A percentile compares a stretch with the other conserved stretches of the same genome.
Conservation (phyloP, 352 stramenopile species). For the Phytophthora rubi region DNA sequence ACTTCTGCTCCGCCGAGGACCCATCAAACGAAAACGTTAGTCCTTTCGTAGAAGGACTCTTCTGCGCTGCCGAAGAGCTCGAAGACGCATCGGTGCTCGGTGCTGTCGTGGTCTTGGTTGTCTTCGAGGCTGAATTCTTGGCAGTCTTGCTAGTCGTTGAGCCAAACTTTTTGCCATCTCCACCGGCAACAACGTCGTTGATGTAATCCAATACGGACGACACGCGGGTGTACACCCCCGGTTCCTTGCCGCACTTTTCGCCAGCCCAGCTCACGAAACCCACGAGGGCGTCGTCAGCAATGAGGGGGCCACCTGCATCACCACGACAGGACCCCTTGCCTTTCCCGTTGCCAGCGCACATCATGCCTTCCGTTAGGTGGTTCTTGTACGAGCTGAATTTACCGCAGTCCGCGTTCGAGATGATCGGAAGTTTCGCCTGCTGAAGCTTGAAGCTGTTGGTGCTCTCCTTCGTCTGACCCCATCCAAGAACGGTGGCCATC, state of each 20-base stretch:
- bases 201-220: conserved; percentile 60
- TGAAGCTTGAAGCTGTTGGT: conserved; percentile 47
- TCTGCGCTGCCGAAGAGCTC: conserved; percentile 5
- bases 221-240: conserved; percentile 64
- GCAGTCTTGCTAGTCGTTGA: not conserved
- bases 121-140: conserved; percentile 4
- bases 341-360: conserved; percentile 57
- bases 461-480: conserved; percentile 54
- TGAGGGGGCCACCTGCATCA: conserved; percentile 65
- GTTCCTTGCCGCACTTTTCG: conserved; percentile 48
- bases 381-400: conserved; percentile 52
- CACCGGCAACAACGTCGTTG: conserved; percentile 44
- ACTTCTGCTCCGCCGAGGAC: conserved; percentile 9
- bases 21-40: conserved; percentile 32
- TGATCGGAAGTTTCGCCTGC: conserved; percentile 57
- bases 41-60: conserved; percentile 14
- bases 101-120: conserved; percentile 9
- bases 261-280: conserved; percentile 68
- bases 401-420: conserved; percentile 55
- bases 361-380: conserved; percentile 61
- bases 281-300: conserved; percentile 52
- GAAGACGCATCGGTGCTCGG: conserved; percentile 7
- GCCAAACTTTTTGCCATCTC: conserved; percentile 21
- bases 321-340: conserved; percentile 66
- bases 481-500: conserved; percentile 58